These are phyloP conservation scores for Coniferiporia weirii DNA, from an alignment of 1,284 basidiomycete genomes.

Conservation along the genomic window DNA sequence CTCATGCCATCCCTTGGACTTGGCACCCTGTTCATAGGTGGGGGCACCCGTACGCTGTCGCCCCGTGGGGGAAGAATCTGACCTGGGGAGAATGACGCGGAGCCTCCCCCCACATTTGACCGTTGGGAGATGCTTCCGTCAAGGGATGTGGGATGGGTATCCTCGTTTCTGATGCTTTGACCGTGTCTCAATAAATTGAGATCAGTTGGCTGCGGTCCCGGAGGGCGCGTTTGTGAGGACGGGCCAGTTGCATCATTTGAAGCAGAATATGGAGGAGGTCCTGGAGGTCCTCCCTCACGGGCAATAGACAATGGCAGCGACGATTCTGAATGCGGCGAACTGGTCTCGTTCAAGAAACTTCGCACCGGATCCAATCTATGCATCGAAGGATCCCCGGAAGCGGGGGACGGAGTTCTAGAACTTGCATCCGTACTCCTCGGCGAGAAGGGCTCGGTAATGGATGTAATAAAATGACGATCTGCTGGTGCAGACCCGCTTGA, in stretches of 20 bases:
- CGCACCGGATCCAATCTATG: conserved; percentile 11
- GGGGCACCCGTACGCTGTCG: conserved; percentile 33
- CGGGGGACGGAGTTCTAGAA: conserved; percentile 24
- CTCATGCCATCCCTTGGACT: neutral
- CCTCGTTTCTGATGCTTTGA: conserved; percentile 21
- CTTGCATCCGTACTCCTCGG: conserved; percentile 4
- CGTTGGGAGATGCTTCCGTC: neutral
- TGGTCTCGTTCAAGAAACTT: neutral
- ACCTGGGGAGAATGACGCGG: conserved; percentile 26
- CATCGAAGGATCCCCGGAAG: conserved; percentile 22
- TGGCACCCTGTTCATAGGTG: conserved; percentile 13
- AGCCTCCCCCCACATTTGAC: conserved; percentile 7
- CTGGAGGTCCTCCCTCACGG: conserved; percentile 7
- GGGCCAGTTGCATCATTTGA: conserved; percentile 1
- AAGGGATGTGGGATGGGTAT: no score
- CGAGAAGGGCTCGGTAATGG: conserved; percentile 17
- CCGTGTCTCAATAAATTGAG: conserved; percentile 20
- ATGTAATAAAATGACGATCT: conserved; percentile 21
- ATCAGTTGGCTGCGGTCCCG: conserved; percentile 3
- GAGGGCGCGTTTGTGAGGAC: conserved; percentile 2
- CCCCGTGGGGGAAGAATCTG: conserved; percentile 39
- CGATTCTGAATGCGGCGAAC: neutral
- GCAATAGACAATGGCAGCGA: neutral
- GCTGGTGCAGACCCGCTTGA: conserved; percentile 9
- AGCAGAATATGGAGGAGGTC: conserved; percentile 11